These are phyloP conservation scores for Clathrus columnatus DNA, from an alignment of 768 basidiomycete species.

Conservation along the genomic window DNA sequence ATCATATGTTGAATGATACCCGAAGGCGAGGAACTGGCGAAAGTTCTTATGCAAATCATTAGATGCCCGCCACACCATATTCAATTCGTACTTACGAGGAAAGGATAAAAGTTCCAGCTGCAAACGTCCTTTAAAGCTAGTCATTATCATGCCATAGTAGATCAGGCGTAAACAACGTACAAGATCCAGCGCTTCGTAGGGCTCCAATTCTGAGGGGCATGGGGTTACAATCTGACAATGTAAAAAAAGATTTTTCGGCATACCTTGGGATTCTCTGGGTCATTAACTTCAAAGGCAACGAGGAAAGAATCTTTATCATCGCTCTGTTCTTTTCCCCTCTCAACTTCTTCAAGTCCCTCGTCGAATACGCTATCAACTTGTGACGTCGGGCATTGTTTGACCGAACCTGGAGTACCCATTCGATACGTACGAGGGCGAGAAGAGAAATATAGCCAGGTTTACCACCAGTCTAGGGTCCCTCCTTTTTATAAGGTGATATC, in stretches of 20 bases:
- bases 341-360: no score
- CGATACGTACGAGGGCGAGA: no score
- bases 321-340: background rate
- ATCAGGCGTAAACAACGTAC: background rate
- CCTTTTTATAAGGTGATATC: no score
- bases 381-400: no score
- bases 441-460: no score
- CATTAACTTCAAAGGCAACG: conserved; percentile 6
- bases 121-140: background rate
- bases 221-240: background rate
- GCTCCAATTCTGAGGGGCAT: background rate
- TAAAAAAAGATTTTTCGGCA: background rate
- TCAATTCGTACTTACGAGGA: conserved; percentile 11
- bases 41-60: conserved; percentile 3
- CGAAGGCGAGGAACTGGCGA: conserved; percentile 2
- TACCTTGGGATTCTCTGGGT: conserved; percentile 10
- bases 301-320: conserved; percentile 4
- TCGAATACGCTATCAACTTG: no score
- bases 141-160: background rate
- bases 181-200: background rate
- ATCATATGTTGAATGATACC: background rate
- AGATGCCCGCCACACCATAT: background rate
- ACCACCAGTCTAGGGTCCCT: no score
- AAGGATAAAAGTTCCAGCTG: background rate
- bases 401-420: no score